Evolutionary conservation across 768 basidiomycete species (phyloP).

Genomic region (Boletus eberwhitei): DNA sequence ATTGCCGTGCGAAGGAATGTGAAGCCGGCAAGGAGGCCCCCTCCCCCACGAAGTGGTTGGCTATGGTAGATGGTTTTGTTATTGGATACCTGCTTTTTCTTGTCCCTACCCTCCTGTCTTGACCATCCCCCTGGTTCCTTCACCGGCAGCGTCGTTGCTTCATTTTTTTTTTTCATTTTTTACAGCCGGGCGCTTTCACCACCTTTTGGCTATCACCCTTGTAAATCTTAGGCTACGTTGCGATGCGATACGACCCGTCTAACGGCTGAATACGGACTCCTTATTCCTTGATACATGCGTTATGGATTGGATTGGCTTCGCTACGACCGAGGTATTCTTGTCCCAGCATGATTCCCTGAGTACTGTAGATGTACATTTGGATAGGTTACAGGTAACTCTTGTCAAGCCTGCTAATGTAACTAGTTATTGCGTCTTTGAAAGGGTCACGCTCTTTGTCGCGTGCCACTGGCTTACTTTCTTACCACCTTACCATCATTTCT

Average conservation of each 20-base stretch:
- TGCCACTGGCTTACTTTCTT: constrained; percentile 1
- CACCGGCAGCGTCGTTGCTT: constrained; percentile 21
- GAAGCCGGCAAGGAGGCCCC: constrained; percentile 45
- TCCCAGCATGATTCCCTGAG: background rate
- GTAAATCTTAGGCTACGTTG: constrained; percentile 16
- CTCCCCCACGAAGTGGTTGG: constrained; percentile 50
- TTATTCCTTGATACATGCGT: constrained; percentile 11
- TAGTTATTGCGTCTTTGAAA: background rate
- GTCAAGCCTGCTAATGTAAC: background rate
- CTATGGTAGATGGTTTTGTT: constrained; percentile 45
- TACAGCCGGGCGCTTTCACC: constrained; percentile 6
- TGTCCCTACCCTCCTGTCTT: constrained; percentile 15
- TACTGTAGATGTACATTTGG: constrained; percentile 17
- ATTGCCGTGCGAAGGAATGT: constrained; percentile 40
- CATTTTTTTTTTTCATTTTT: constrained; percentile 9
- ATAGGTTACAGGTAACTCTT: background rate
- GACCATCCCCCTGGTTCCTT: constrained; percentile 26
- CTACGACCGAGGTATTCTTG: background rate
- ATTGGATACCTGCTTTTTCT: constrained; percentile 37
- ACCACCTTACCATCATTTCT: background rate
- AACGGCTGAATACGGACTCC: constrained; percentile 20
- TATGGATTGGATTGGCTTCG: constrained; percentile 7
- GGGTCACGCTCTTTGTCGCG: background rate
- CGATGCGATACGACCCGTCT: constrained; percentile 29
- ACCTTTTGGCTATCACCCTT: constrained; percentile 6